Evolutionary conservation across 208 protist species (phyloP).

Genomic region (Wallacemonas sp.): DNA sequence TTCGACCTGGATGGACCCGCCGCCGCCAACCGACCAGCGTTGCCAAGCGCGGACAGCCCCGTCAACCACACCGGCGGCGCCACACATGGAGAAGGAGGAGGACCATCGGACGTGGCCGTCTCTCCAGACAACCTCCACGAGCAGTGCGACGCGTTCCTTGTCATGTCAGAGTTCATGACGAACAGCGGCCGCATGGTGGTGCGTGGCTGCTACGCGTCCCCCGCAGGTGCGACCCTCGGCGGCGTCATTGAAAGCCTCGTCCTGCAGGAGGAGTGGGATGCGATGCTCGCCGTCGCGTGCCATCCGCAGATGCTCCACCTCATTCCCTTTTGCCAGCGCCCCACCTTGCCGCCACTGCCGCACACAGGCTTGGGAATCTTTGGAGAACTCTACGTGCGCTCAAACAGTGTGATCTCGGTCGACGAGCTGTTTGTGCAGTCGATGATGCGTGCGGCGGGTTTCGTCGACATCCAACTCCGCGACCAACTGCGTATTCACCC

Average conservation of each 20-base stretch:
- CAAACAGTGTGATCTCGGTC: slow-evolving; percentile 26
- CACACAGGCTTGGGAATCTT: slow-evolving; percentile 38
- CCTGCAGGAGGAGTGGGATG: slow-evolving; percentile 28
- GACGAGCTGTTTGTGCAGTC: slow-evolving; percentile 44
- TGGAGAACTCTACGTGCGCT: slow-evolving; percentile 41
- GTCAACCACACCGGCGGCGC: not conserved
- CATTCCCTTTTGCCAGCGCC: slow-evolving; percentile 19
- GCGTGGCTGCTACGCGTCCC: slow-evolving; percentile 43
- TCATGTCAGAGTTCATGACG: slow-evolving; percentile 39
- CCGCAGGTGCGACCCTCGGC: slow-evolving; percentile 40
- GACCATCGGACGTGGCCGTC: no score
- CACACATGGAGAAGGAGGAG: no score
- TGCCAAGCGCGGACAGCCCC: not conserved
- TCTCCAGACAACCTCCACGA: no score
- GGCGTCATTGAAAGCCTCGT: slow-evolving; percentile 36
- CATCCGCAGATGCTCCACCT: slow-evolving; percentile 14
- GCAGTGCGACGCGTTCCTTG: slow-evolving; percentile 30
- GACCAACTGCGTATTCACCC: slow-evolving; percentile 13
- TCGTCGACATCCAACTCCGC: slow-evolving; percentile 16
- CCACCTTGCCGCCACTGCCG: not conserved
- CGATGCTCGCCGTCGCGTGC: slow-evolving; percentile 28
- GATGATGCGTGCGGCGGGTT: slow-evolving; percentile 26
- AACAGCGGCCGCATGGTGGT: slow-evolving; percentile 51
- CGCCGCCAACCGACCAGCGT: not conserved
- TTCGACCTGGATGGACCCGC: slow-evolving; percentile 4